Conservation (phyloP, 2,329 filamentous ascomycete species). For the Aspergillus versicolor region DNA sequence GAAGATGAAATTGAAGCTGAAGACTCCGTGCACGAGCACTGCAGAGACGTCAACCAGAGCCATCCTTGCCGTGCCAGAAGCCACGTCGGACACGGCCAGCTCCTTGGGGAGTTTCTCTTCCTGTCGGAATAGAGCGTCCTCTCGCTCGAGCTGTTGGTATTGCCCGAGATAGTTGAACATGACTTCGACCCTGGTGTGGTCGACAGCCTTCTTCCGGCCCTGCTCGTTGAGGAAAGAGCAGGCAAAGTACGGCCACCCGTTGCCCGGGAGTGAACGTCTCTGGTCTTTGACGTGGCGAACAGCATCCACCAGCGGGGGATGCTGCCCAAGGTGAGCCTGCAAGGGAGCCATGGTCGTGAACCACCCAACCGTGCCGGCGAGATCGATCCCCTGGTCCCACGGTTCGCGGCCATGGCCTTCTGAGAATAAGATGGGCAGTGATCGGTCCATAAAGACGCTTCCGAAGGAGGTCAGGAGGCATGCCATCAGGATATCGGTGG, state of each 20-base stretch:
- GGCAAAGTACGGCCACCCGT: constrained; percentile 13
- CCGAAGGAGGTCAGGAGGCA: too few species aligned
- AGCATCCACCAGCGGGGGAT: neutral
- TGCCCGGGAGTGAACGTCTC: constrained; percentile 1
- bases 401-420: too few species aligned
- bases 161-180: constrained; percentile 17
- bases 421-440: too few species aligned
- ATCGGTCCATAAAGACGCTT: too few species aligned
- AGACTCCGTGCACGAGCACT: too few species aligned
- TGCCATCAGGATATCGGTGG: too few species aligned
- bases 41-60: too few species aligned
- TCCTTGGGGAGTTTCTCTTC: constrained; percentile 1
- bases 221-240: constrained; percentile 8
- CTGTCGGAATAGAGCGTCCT: neutral
- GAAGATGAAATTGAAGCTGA: too few species aligned
- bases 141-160: neutral
- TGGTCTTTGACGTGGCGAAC: constrained; percentile 2
- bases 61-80: too few species aligned
- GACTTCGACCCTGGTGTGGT: constrained; percentile 9
- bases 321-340: neutral
- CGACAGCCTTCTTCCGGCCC: neutral
- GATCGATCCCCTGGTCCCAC: constrained; percentile 3
- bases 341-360: constrained; percentile 11
- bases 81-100: too few species aligned
- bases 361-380: constrained; percentile 11